Base-by-base conservation (phyloP, 2,329 filamentous ascomycete genomes). In the Colletotrichum kahawae region DNA sequence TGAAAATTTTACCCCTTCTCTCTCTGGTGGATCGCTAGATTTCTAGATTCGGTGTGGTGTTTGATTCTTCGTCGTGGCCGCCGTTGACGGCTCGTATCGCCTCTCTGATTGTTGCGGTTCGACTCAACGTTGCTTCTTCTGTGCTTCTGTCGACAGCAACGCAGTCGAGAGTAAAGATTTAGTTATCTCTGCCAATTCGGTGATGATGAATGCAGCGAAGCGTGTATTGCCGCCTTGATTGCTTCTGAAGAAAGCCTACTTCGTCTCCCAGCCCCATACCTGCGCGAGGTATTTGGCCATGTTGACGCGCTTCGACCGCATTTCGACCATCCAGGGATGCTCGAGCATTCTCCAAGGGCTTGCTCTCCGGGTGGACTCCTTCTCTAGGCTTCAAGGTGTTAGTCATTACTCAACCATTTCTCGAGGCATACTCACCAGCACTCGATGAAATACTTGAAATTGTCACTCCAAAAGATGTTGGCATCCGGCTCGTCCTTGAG, bases 301-400 rank as follows among this genome's bases (percentile, higher is more conserved):
- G 85, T 98, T 98, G 83, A 99, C 97, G 79, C 97, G 95, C 89
- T 98, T 98, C 70, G 92, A 90, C 81, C 93, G 94, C 95, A 98
- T 98, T 81, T 99, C 97, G 56, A 95, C 88, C 93, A 99, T 98
- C 97, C 97, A 99, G 3, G 97, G 97, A 86, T 99, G 97, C 82
- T 99, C 97, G 77, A 98, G 91, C 96, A 99, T 99, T 81, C 96
- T 95, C 97, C 97, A 99, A 14, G 97, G 97, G 75, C 95, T 98
- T 34, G 96, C 97, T 82, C 97, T 91, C 81, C 96, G 92, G 73
- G 90, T 90, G 24, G 95, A 93, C 79, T 98, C 95, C 86, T 99
- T 99, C 85, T 99, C 97, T 73, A 99, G 90, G 87, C 97, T 98
- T 77, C 7, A 7, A 59, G 36, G 67, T 51, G 8, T 74, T 70